Percentiles rank a stretch among this genome's conserved stretches.
These are phyloP conservation scores for Diddensiella caesifluorescens DNA, from an alignment of 805 yeast species.

Conservation along the genomic window DNA sequence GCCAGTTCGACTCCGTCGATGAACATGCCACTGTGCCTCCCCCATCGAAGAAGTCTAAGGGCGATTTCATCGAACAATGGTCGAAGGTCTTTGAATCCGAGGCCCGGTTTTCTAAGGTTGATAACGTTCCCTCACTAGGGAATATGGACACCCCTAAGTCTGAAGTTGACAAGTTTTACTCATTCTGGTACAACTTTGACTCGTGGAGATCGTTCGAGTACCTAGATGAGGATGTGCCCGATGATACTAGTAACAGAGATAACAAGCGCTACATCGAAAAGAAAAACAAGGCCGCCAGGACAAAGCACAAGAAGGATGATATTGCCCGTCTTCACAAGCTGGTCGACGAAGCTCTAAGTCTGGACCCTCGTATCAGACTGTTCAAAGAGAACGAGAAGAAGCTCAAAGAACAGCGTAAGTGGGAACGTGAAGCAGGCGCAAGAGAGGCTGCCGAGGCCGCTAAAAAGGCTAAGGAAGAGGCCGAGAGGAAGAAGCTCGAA, in stretches of 20 bases:
- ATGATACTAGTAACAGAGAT: slow-evolving; percentile 98
- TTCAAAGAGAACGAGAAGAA: slow-evolving; percentile 93
- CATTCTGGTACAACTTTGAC: slow-evolving; percentile 89
- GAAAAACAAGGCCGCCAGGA: slow-evolving; percentile 93
- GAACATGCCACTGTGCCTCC: slow-evolving; percentile 78
- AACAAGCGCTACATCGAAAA: slow-evolving; percentile 98
- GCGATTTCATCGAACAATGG: slow-evolving; percentile 90
- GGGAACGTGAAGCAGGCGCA: slow-evolving; percentile 98
- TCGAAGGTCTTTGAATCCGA: slow-evolving; percentile 87
- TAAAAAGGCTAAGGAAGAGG: slow-evolving; percentile 79
- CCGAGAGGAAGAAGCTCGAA: slow-evolving; percentile 69
- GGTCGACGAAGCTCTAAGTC: slow-evolving; percentile 80
- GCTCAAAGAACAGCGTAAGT: slow-evolving; percentile 89
- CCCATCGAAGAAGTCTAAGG: slow-evolving; percentile 55
- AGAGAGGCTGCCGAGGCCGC: slow-evolving; percentile 95
- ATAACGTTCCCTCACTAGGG: slow-evolving; percentile 85
- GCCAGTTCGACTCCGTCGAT: slow-evolving; percentile 94
- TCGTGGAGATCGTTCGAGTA: slow-evolving; percentile 98
- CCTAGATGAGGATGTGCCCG: slow-evolving; percentile 98
- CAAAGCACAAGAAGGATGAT: slow-evolving; percentile 97
- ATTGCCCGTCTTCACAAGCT: slow-evolving; percentile 80
- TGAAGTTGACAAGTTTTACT: slow-evolving; percentile 82
- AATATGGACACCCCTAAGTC: slow-evolving; percentile 58
- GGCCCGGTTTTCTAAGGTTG: slow-evolving; percentile 85
- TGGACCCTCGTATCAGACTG: slow-evolving; percentile 90